Conservation (phyloP, 1,284 basidiomycete species). For the Microbotryomycetes sp. region DNA sequence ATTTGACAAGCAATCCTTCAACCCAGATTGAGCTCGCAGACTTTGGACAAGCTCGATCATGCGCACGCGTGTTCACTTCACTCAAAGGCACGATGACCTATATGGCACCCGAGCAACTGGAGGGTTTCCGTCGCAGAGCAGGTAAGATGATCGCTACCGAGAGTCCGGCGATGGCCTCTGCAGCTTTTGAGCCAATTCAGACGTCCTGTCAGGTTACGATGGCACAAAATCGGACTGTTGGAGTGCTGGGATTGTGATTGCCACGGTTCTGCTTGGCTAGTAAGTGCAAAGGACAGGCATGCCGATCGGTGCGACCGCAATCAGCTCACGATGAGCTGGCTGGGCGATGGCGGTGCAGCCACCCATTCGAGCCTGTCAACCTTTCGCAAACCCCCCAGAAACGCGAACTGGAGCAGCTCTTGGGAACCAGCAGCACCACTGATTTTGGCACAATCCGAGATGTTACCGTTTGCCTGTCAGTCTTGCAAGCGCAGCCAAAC, state of each 20-base stretch:
- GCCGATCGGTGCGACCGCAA: too few species aligned
- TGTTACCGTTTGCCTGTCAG: too few species aligned
- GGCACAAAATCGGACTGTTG: background rate
- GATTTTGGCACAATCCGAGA: too few species aligned
- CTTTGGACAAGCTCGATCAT: conserved; percentile 73
- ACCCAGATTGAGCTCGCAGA: conserved; percentile 68
- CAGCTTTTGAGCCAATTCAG: background rate
- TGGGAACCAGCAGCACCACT: too few species aligned
- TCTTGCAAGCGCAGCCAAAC: too few species aligned
- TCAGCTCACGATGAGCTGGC: too few species aligned
- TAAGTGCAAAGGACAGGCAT: too few species aligned
- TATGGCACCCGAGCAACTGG: conserved; percentile 71
- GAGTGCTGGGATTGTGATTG: background rate
- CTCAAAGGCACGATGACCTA: conserved; percentile 73
- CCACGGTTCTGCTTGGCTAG: background rate
- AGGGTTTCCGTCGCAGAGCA: background rate
- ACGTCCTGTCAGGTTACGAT: background rate
- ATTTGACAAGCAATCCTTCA: background rate
- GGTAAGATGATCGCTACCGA: background rate
- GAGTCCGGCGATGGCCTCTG: too few species aligned
- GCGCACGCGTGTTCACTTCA: conserved; percentile 60
- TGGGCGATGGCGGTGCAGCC: too few species aligned
- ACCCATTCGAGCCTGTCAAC: background rate
- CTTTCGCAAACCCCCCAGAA: too few species aligned
- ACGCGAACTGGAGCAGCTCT: too few species aligned